These are phyloP conservation scores for Epichloe amarillans DNA, from an alignment of 2,329 filamentous ascomycete genomes.

Conservation along the genomic window DNA sequence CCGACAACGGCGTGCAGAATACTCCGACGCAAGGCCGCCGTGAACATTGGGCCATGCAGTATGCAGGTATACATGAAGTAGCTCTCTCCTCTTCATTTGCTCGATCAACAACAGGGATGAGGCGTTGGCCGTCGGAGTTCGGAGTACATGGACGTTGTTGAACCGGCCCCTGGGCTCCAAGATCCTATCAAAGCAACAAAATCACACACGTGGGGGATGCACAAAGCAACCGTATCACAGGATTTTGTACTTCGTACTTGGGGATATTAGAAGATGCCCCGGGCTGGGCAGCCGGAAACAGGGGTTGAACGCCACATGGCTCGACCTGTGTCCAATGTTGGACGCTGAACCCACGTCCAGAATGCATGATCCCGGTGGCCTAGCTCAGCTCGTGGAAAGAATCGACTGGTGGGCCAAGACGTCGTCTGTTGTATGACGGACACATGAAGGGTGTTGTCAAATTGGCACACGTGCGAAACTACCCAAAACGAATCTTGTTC, in stretches of 20 bases:
- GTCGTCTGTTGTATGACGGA: neutral
- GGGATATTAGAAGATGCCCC: neutral
- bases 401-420: neutral
- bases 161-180: neutral
- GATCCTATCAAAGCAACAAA: conserved; percentile 1
- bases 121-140: neutral
- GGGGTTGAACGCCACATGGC: neutral
- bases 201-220: conserved; percentile 1
- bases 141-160: neutral
- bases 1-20: neutral
- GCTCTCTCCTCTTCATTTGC: neutral
- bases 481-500: neutral
- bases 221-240: neutral
- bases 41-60: neutral
- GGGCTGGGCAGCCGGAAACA: neutral
- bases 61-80: neutral
- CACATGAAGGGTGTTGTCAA: neutral
- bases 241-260: neutral
- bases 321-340: neutral
- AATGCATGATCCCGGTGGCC: neutral
- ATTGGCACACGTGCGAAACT: conserved; percentile 1
- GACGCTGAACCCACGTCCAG: neutral
- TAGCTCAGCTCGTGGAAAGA: neutral
- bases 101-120: neutral
- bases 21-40: neutral